A percentile compares a stretch with the other conserved stretches of the same genome.
Conservation (phyloP, 495 filamentous ascomycete species). For the Clavariopsis aquatica region DNA sequence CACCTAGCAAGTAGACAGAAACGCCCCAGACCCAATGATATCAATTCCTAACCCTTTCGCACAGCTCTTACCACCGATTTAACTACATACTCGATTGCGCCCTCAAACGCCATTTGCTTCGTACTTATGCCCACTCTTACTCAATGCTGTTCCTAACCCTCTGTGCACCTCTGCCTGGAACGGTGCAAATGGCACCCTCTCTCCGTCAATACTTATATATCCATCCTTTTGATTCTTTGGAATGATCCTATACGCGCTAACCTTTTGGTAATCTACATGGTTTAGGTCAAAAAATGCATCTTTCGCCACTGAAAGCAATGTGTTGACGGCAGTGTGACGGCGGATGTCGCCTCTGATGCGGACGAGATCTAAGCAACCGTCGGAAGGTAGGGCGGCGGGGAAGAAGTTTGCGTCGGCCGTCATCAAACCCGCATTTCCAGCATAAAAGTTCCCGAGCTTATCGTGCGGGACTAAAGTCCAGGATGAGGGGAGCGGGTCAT, state of each 20-base stretch:
- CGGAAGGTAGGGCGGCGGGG: slow-evolving; percentile 76
- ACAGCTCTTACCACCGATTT: too few species aligned
- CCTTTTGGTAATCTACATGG: slow-evolving; percentile 77
- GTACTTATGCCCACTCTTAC: slow-evolving; percentile 68
- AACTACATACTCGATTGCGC: too few species aligned
- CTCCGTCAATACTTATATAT: slow-evolving; percentile 93
- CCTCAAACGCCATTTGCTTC: slow-evolving; percentile 55
- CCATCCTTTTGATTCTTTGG: slow-evolving; percentile 67
- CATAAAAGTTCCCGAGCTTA: slow-evolving; percentile 88
- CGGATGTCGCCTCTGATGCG: slow-evolving; percentile 75
- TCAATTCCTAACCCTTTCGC: background rate
- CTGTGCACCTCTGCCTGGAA: slow-evolving; percentile 89
- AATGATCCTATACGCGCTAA: slow-evolving; percentile 77
- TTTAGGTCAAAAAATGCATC: slow-evolving; percentile 76
- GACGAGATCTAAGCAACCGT: slow-evolving; percentile 84
- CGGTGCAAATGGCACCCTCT: slow-evolving; percentile 77
- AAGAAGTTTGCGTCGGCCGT: slow-evolving; percentile 86
- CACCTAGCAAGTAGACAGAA: background rate
- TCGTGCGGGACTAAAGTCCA: slow-evolving; percentile 73
- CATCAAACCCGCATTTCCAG: slow-evolving; percentile 94
- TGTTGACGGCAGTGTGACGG: slow-evolving; percentile 60
- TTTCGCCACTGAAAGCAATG: slow-evolving; percentile 68
- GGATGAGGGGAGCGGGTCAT: slow-evolving; percentile 69
- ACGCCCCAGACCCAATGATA: background rate
- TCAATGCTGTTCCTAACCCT: slow-evolving; percentile 80